phyloP scores from a whole-genome alignment of 352 stramenopile species.

The Globisporangium orthogonon region DNA sequence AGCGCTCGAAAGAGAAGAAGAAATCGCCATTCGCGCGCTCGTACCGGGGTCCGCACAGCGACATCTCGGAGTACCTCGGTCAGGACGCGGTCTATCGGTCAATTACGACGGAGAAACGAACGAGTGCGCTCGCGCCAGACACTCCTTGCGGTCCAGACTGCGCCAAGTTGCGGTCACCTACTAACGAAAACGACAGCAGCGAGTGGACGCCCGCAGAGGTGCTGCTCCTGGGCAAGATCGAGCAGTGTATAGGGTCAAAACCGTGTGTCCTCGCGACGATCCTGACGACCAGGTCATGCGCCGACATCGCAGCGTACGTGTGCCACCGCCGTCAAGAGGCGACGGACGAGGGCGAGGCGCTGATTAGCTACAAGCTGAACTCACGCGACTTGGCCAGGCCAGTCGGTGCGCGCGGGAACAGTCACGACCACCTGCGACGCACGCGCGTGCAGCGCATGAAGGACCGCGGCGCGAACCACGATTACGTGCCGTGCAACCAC shows the following conservation, averaged over 20 bases:
- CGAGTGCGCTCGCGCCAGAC: conserved; percentile 17
- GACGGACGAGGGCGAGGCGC: not conserved
- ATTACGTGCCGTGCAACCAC: conserved; percentile 68
- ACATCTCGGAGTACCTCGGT: conserved; percentile 55
- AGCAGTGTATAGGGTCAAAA: conserved; percentile 26
- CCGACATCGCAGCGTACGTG: conserved; percentile 23
- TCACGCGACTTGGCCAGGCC: conserved; percentile 18
- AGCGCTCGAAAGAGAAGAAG: conserved; percentile 24
- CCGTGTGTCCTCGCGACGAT: conserved; percentile 37
- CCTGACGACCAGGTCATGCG: conserved; percentile 36
- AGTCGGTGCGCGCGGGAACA: conserved; percentile 47
- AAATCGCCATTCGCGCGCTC: conserved; percentile 21
- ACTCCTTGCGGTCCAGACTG: conserved; percentile 22
- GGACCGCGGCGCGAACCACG: conserved; percentile 68
- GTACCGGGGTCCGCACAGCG: conserved; percentile 21
- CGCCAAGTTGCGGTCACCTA: conserved; percentile 5
- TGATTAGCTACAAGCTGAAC: not conserved
- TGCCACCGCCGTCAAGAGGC: not conserved
- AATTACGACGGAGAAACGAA: conserved; percentile 26
- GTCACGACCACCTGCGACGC: conserved; percentile 53
- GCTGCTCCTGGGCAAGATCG: conserved; percentile 33
- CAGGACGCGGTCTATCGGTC: conserved; percentile 37
- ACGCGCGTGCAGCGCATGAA: conserved; percentile 79
- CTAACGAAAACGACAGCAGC: not conserved
- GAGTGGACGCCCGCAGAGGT: conserved; percentile 37